Base-by-base conservation (phyloP, 2,329 filamentous ascomycete genomes). In the Alternaria sp. region DNA sequence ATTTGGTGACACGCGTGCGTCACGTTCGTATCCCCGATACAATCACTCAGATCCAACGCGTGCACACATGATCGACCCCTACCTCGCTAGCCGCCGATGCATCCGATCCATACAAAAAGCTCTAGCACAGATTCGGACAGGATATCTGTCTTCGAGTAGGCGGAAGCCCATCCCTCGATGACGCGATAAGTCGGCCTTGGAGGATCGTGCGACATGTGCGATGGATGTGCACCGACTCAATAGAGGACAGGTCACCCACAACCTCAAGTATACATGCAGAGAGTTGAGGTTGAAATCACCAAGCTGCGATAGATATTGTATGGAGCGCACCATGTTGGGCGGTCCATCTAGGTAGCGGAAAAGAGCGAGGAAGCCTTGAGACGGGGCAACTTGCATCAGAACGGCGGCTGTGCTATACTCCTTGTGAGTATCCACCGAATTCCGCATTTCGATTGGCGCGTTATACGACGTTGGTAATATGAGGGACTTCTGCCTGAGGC, bases 261-360 rank as follows among this genome's bases (percentile, higher is more conserved):
- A 27, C 46, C 20, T 50, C 46, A 7, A 7, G 10, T 25, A 36
- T 18, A 18, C 32, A 27, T 14, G 22, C 9, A 14, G 30, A 20
- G 32, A 16, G n/a, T 2, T 16, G 12, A 25, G 32, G 9, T 20
- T 38, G 14, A 6, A 43, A 43, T 36, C 4, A 28, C 25, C 20
- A 50, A 25, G 20, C 32, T 50, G 32, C 9, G 12, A 12, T 36
- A 8, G 14, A 30, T 16, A 14, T 12, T 10, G 20, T 11, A 30
- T 36, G 11, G 28, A 49, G 20, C 43, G 44, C 44, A 49, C 51
- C 57, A n/a, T 55, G 51, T 43, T 59, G 51, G 44, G 30, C 20
- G 50, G 18, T n/a, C 54, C 32, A 52, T 41, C 28, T 34, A 32
- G 54, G 46, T 52, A 41, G 30, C 20, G 12, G 5, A 22, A 8